Percentiles rank a stretch among this genome's conserved stretches.
These are phyloP conservation scores for Arabidopsis thaliana DNA, from an alignment of 345 rosid species.

Conservation along the genomic window DNA sequence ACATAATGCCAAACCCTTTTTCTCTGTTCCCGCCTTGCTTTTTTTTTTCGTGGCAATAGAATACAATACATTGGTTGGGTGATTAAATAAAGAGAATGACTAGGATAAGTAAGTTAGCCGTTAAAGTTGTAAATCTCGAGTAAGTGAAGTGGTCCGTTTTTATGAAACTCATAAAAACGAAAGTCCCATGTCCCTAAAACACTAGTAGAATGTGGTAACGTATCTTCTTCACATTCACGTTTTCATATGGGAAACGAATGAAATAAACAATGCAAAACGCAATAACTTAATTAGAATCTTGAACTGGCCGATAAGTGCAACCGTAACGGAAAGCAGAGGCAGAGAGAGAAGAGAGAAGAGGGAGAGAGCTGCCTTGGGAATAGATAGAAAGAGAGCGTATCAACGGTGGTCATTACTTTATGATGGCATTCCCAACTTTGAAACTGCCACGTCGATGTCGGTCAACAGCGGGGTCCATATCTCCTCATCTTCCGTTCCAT, in stretches of 20 bases:
- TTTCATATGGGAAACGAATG: background rate
- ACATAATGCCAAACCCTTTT: conserved; percentile 28
- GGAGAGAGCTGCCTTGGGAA: conserved; percentile 3
- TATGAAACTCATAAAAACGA: conserved; percentile 24
- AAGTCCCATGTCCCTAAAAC: conserved; percentile 13
- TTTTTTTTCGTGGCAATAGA: background rate
- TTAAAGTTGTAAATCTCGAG: conserved; percentile 41
- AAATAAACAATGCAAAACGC: background rate
- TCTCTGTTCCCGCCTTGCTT: background rate
- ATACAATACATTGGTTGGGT: background rate
- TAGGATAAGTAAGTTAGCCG: conserved; percentile 37
- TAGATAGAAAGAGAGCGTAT: background rate
- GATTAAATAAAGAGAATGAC: background rate
- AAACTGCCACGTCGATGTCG: conserved; percentile 25
- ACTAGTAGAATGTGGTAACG: background rate
- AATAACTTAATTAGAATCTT: no score
- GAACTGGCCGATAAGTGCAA: background rate
- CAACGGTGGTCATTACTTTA: background rate
- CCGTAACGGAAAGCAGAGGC: background rate
- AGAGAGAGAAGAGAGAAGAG: no score
- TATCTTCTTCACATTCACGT: conserved; percentile 17
- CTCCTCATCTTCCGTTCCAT: background rate
- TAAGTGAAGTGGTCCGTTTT: conserved; percentile 10
- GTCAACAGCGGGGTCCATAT: conserved; percentile 34
- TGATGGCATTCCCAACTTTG: background rate